Evolutionary conservation across 495 filamentous ascomycete genomes (phyloP).

Genomic region (Daldinia concentrica): DNA sequence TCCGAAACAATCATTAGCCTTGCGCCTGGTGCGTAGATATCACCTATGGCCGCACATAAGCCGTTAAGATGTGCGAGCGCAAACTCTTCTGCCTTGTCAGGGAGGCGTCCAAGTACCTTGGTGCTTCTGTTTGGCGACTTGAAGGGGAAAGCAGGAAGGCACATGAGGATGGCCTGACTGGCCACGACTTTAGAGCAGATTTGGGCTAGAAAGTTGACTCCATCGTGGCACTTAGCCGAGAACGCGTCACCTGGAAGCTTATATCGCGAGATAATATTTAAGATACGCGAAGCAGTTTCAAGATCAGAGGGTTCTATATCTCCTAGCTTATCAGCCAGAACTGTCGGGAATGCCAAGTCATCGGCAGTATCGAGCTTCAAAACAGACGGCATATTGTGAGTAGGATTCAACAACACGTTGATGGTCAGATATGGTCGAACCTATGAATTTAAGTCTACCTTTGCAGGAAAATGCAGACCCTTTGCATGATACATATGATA

Average conservation of each 20-base stretch:
- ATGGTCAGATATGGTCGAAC: constrained; percentile 23
- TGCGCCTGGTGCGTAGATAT: constrained; percentile 59
- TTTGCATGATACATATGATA: constrained; percentile 37
- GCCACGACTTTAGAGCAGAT: constrained; percentile 32
- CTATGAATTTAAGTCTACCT: constrained; percentile 18
- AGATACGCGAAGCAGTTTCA: constrained; percentile 42
- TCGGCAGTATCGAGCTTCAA: constrained; percentile 32
- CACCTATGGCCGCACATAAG: constrained; percentile 53
- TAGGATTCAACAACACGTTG: constrained; percentile 14
- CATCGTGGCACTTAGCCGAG: constrained; percentile 19
- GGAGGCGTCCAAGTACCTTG: constrained; percentile 59
- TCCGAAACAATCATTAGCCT: constrained; percentile 61
- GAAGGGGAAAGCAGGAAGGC: constrained; percentile 64
- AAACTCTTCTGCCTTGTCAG: constrained; percentile 63
- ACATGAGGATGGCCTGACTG: constrained; percentile 40
- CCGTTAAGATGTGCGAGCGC: constrained; percentile 57
- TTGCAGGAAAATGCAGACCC: constrained; percentile 18
- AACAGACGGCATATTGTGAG: constrained; percentile 38
- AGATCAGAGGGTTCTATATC: constrained; percentile 18
- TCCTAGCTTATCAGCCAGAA: constrained; percentile 13
- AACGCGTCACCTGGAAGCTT: constrained; percentile 23
- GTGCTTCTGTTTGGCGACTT: constrained; percentile 59
- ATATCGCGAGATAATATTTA: constrained; percentile 44
- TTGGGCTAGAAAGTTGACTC: constrained; percentile 39
- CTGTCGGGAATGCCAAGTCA: constrained; percentile 15